Base-by-base conservation (phyloP, 139 green algal species). In the Picochlorum sp. region DNA sequence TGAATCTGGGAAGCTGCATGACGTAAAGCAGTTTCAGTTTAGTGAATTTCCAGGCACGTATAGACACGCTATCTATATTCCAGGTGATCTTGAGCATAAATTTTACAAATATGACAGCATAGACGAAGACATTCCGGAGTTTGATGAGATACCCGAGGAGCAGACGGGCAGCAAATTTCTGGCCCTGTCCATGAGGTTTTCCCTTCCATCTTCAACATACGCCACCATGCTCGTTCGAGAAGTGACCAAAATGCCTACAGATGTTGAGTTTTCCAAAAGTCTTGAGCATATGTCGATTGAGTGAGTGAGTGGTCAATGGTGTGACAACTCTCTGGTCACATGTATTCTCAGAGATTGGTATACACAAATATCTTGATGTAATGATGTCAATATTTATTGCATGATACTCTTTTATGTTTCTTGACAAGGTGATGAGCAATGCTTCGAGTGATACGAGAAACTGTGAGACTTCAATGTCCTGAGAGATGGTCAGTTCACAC, bases 161-260 rank as follows among this genome's bases (percentile, higher is more conserved):
- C n/a, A 54, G 16, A 13, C 47, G 23, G 47, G n/a, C 18, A 41
- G 20, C 9, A 34, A 45, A 24, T 61, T 80, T 26, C 61, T 89
- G 49, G 87, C 75, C 0, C 64, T 96, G 45, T 61, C 70, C 13
- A 64, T 98, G 55, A 23, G 41, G 3, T 97, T 98, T 63, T 65
- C 63, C 18, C 78, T 98, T 61, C 87, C 90, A 2, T 34, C 86
- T 0, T 89, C 83, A 6, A 80, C 66, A 41, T 98, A 98, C 60
- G 92, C 92, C 16, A 98, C 92, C 23, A 98, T 98, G 92, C 71
- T 94, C n/a, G 73, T 90, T 14, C 68, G 88, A 1, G 86, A 95
- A 75, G 66, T 94, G 3, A 92, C 74, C 2, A 88, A 89, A 62
- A 69, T 75, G 70, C 62, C 47, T 60, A 88, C 82, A 3, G 50